Evolutionary conservation across 192 early-diverging fungal genomes (phyloP), one percentile per base, ranked within the genome.

Genomic region (Obelidium mucronatum): DNA sequence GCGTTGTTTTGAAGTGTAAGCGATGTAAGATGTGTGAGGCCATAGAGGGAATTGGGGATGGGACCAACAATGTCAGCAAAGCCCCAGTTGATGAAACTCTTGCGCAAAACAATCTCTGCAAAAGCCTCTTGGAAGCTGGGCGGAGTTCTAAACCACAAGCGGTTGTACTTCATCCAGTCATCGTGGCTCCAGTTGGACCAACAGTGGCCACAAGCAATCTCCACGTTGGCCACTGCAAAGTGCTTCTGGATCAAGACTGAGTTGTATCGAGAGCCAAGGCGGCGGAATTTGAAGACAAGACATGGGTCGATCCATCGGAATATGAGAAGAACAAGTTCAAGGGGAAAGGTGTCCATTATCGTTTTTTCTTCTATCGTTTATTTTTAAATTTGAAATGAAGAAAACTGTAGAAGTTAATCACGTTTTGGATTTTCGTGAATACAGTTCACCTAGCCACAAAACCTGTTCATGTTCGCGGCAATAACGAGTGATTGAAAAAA

Each of bases 261-360:
- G 58, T 60, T 60, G 22, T 31, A 28, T 15, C 5, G 15, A 2
- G 22, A 24, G 24, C 26, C 17, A 17, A 60, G 26, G n/a, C 26
- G 15, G n/a, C 33, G 19, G 26, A 26, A 60, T 15, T 28, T 24
- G 26, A 60, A 28, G 2, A 60, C 5, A 26, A 26, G 19, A 15
- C n/a, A 60, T 5, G 58, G 58, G 30, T 60, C n/a, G 58, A 60
- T 60, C 58, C 58, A 60, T 60, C 30, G 58, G 58, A 60, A 60
- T 24, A 60, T 60, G 26, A 28, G 26, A 15, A 15, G 22, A 2
- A 60, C 26, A 33, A 60, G 24, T 33, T 60, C 58, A 5, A 28
- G 2, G 15, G 58, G 58, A 24, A 60, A 15, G n/a, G n/a, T n/a
- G n/a, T n/a, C n/a, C n/a, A n/a, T n/a, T n/a, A n/a, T n/a, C n/a